phyloP scores from a whole-genome alignment of 2,329 filamentous ascomycete species.

The Hymenoscyphus albidus region DNA sequence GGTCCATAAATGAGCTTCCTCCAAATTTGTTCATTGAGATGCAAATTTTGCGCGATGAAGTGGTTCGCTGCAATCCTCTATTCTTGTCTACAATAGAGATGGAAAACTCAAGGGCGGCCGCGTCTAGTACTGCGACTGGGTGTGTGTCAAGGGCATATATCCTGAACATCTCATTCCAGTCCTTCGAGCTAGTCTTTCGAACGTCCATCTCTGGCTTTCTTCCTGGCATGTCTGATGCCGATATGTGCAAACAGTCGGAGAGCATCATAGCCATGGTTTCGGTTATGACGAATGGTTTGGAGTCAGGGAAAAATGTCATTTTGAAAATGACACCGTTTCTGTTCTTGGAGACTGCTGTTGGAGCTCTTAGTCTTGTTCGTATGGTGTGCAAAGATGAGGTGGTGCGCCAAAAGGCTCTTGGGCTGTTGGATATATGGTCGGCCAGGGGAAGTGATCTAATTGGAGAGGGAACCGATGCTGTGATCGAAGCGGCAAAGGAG shows the following conservation, averaged over 20 bases:
- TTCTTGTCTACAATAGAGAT: not conserved
- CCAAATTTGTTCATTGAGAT: not conserved
- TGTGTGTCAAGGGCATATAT: not conserved
- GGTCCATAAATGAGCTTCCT: not conserved
- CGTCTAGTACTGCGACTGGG: not conserved
- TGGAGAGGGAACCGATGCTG: not conserved
- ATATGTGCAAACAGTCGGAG: not conserved
- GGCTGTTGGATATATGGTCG: not conserved
- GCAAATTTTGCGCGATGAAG: not conserved
- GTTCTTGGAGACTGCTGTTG: not conserved
- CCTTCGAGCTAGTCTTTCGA: not conserved
- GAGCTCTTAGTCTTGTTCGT: not conserved
- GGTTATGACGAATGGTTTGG: not conserved
- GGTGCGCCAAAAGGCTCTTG: not conserved
- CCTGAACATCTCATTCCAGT: not conserved
- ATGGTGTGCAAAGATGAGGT: not conserved
- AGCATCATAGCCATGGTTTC: not conserved
- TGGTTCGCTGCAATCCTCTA: not conserved
- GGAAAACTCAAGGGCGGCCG: not conserved
- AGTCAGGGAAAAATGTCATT: not conserved
- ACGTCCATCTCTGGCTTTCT: not conserved
- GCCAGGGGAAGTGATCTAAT: not conserved
- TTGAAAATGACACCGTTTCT: not conserved
- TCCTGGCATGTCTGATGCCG: not conserved
- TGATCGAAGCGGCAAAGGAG: not conserved